Evolutionary conservation across 164 flowering plant genomes (phyloP).

Genomic region (Echeveria elegans): DNA sequence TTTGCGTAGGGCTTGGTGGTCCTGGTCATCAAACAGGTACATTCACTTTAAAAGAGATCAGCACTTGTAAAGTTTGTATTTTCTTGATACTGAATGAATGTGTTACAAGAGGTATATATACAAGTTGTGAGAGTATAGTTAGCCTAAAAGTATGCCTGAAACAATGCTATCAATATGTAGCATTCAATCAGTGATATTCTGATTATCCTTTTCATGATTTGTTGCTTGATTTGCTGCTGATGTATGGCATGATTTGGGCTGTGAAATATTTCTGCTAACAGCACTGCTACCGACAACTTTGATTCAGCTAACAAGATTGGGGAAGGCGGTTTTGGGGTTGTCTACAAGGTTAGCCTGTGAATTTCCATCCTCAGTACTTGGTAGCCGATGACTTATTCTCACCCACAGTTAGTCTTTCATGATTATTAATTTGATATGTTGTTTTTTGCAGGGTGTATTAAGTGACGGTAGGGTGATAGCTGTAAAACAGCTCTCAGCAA

Average conservation of each 20-base stretch:
- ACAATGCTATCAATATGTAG: no score
- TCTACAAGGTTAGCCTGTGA: constrained; percentile 37
- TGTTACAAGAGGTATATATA: no score
- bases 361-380: neutral
- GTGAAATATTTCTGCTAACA: no score
- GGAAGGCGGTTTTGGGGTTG: constrained; percentile 71
- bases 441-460: constrained; percentile 26
- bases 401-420: neutral
- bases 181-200: no score
- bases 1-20: constrained; percentile 21
- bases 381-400: neutral
- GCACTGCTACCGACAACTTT: constrained; percentile 46
- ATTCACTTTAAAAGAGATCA: constrained; percentile 46
- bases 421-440: neutral
- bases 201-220: no score
- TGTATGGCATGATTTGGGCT: no score
- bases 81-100: no score
- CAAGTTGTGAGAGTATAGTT: no score
- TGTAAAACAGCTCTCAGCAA: constrained; percentile 56
- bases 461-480: constrained; percentile 48
- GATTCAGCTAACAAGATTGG: constrained; percentile 50
- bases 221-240: no score
- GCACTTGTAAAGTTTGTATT: no score
- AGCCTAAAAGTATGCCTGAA: no score
- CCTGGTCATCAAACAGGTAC: constrained; percentile 32